Evolutionary conservation across 1,284 basidiomycete species (phyloP).

Genomic region (Laetiporus sulphureus): DNA sequence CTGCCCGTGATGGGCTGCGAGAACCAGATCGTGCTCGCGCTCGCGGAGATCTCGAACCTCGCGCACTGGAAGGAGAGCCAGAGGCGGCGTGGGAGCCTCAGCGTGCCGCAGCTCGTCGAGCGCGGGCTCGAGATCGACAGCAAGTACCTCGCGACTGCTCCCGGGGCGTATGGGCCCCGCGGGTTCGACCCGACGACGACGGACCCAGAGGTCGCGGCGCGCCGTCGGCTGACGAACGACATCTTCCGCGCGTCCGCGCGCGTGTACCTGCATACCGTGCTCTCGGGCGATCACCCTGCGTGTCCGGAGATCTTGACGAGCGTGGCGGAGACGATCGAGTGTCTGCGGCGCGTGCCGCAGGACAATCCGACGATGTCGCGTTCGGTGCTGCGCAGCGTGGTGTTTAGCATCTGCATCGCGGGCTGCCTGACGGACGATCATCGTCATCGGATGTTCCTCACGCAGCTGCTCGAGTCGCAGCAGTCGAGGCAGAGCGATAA

Average conservation of each 20-base stretch:
- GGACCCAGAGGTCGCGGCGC: slow-evolving; percentile 27
- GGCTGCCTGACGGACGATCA: slow-evolving; percentile 57
- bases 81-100: slow-evolving; percentile 36
- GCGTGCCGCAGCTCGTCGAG: slow-evolving; percentile 49
- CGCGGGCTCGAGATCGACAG: slow-evolving; percentile 48
- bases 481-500: slow-evolving; percentile 41
- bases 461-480: slow-evolving; percentile 42
- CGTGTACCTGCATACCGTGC: slow-evolving; percentile 65
- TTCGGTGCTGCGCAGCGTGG: slow-evolving; percentile 66
- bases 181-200: slow-evolving; percentile 7
- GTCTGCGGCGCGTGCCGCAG: slow-evolving; percentile 39
- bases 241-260: slow-evolving; percentile 70
- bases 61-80: slow-evolving; percentile 55
- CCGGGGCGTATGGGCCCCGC: slow-evolving; percentile 15
- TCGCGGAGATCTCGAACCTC: slow-evolving; percentile 67
- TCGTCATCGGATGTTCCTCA: slow-evolving; percentile 38
- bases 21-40: slow-evolving; percentile 67
- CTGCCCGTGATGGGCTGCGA: slow-evolving; percentile 81
- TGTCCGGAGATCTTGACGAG: slow-evolving; percentile 53
- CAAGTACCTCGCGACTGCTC: slow-evolving; percentile 24
- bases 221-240: slow-evolving; percentile 51
- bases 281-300: slow-evolving; percentile 59
- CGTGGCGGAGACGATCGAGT: slow-evolving; percentile 47
- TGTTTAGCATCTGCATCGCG: slow-evolving; percentile 69
- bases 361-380: slow-evolving; percentile 34